A percentile compares a stretch with the other conserved stretches of the same genome.
Conservation (phyloP, 768 basidiomycete genomes). For the Lepiota venenata region DNA sequence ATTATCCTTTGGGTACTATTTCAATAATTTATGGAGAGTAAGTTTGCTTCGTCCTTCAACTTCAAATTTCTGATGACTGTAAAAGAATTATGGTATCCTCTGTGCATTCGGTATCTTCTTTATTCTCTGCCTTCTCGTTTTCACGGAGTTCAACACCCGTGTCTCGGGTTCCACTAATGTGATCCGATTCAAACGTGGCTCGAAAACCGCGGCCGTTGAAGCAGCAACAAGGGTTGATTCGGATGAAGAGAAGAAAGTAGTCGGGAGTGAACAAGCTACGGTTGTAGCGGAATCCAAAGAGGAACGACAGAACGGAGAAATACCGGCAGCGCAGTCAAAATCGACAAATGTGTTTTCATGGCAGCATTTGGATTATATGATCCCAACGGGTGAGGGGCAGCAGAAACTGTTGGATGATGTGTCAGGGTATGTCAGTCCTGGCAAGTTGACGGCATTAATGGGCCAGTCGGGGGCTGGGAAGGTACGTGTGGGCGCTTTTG, state of each 20-base stretch:
- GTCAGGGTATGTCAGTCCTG: constrained; percentile 78
- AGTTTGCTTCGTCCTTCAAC: constrained; percentile 12
- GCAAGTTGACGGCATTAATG: constrained; percentile 79
- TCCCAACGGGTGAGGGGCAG: constrained; percentile 44
- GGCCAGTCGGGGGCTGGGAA: constrained; percentile 51
- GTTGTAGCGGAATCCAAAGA: constrained; percentile 6
- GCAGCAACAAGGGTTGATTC: constrained; percentile 24
- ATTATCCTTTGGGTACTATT: constrained; percentile 47
- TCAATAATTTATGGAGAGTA: constrained; percentile 41
- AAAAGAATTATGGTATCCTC: constrained; percentile 68
- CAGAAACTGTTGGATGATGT: constrained; percentile 63
- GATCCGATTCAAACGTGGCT: constrained; percentile 64
- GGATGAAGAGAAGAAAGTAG: constrained; percentile 31
- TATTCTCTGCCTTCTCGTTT: constrained; percentile 48
- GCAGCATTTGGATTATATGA: constrained; percentile 66
- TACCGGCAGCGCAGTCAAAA: constrained; percentile 37
- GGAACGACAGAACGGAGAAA: constrained; percentile 23
- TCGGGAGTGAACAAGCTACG: not conserved
- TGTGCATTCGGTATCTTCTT: constrained; percentile 64
- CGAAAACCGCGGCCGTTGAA: constrained; percentile 28
- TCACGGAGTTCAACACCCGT: constrained; percentile 52
- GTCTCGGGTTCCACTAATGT: constrained; percentile 34
- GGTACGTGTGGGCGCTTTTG: constrained; percentile 26
- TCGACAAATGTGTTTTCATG: constrained; percentile 75
- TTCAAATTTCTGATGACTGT: not conserved